Evolutionary conservation across 2,329 filamentous ascomycete species (phyloP).

Genomic region (Colletotrichum truncatum): DNA sequence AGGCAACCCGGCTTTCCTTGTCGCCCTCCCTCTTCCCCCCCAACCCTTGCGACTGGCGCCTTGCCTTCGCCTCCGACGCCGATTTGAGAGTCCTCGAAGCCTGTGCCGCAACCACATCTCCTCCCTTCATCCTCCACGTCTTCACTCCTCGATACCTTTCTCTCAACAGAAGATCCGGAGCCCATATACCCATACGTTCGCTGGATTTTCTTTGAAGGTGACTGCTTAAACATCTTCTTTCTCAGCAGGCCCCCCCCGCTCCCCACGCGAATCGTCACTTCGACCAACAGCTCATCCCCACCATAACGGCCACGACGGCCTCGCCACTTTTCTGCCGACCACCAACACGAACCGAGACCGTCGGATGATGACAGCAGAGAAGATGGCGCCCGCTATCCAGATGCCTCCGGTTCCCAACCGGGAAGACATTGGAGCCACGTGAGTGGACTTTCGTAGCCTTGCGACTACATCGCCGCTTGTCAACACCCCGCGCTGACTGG

Average conservation of each 20-base stretch:
- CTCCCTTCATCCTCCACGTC: neutral
- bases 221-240: constrained; percentile 14
- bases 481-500: constrained; percentile 27
- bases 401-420: constrained; percentile 69
- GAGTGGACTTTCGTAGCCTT: constrained; percentile 30
- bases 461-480: neutral
- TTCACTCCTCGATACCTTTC: neutral
- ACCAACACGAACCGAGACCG: constrained; percentile 13
- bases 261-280: neutral
- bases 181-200: neutral
- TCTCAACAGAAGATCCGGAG: neutral
- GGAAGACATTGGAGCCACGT: constrained; percentile 68
- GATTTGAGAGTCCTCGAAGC: constrained; percentile 7
- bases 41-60: constrained; percentile 22
- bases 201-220: neutral
- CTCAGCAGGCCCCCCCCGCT: constrained; percentile 16
- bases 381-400: constrained; percentile 45
- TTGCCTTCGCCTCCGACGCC: neutral
- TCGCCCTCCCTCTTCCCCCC: constrained; percentile 10
- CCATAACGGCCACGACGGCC: constrained; percentile 36
- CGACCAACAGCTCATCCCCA: constrained; percentile 20
- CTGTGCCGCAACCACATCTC: constrained; percentile 1
- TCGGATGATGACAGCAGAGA: constrained; percentile 42
- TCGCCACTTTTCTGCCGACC: constrained; percentile 20
- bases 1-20: neutral